Conservation (phyloP, 257 asterid genomes). For the Echium plantagineum region DNA sequence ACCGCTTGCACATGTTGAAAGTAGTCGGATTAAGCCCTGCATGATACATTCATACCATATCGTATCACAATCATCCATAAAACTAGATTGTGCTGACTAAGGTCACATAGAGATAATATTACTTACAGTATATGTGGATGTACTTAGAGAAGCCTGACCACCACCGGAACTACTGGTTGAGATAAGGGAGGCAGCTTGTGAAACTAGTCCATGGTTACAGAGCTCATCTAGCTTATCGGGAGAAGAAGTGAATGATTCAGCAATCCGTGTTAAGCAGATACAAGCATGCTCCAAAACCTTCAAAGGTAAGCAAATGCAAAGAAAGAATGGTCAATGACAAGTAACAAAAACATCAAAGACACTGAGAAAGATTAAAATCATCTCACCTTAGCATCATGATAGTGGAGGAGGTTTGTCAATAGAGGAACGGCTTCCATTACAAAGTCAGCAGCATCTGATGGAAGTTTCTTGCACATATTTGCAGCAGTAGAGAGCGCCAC, state of each 20-base stretch:
- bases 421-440: conserved; percentile 99
- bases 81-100: neutral
- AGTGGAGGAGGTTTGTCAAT: conserved; percentile 92
- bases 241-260: conserved; percentile 89
- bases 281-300: conserved; percentile 93
- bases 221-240: conserved; percentile 92
- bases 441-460: conserved; percentile 95
- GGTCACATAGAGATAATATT: neutral
- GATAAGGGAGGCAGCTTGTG: conserved; percentile 84
- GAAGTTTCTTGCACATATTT: conserved; percentile 95
- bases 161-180: conserved; percentile 82
- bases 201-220: conserved; percentile 89
- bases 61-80: neutral
- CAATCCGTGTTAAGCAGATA: conserved; percentile 90
- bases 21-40: conserved; percentile 93
- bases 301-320: neutral
- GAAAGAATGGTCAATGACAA: neutral
- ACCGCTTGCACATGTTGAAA: conserved; percentile 87
- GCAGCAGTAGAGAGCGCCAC: conserved; percentile 96
- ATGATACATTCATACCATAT: conserved; percentile 6
- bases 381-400: conserved; percentile 90
- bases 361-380: neutral
- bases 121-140: conserved; percentile 80
- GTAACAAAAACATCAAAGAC: neutral
- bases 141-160: conserved; percentile 85